phyloP scores from a whole-genome alignment of 2,329 filamentous ascomycete species.

The Ophiobolus disseminans region DNA sequence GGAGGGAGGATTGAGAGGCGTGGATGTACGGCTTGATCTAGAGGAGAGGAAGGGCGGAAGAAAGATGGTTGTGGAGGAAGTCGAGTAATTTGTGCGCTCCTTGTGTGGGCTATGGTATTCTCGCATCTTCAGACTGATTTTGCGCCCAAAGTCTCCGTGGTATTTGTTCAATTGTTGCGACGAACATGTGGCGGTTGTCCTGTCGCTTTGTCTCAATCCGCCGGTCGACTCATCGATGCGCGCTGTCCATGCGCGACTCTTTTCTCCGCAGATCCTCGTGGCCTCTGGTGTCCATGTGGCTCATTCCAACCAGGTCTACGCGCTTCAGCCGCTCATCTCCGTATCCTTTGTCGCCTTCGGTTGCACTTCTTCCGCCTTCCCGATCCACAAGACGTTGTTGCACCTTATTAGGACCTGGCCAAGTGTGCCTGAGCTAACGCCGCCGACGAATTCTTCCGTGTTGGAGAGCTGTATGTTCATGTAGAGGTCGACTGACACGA shows the following conservation, averaged over 20 bases:
- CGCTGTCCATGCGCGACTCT: neutral
- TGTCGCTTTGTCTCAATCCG: neutral
- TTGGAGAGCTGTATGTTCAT: constrained; percentile 97
- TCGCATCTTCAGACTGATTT: constrained; percentile 8
- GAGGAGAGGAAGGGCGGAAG: constrained; percentile 25
- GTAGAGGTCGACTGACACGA: constrained; percentile 95
- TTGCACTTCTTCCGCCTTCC: constrained; percentile 58
- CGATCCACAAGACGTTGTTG: constrained; percentile 98
- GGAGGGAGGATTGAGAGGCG: constrained; percentile 53
- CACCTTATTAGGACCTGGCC: constrained; percentile 95
- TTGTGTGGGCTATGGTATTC: neutral
- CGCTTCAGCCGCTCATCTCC: constrained; percentile 49
- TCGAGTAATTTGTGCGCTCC: constrained; percentile 56
- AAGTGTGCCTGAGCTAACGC: constrained; percentile 81
- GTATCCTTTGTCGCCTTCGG: constrained; percentile 52
- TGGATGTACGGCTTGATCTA: constrained; percentile 49
- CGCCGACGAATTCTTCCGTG: constrained; percentile 90
- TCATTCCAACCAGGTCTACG: neutral
- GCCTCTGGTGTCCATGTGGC: neutral
- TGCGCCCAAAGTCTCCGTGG: constrained; percentile 18
- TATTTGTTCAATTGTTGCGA: constrained; percentile 17
- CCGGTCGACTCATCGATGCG: neutral
- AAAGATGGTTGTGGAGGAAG: constrained; percentile 61
- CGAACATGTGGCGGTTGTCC: constrained; percentile 5
- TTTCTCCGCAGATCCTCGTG: neutral